Percentiles rank a stretch among this genome's conserved stretches.
phyloP scores from a whole-genome alignment of 345 rosid genomes.

The Gossypium sturtianum region DNA sequence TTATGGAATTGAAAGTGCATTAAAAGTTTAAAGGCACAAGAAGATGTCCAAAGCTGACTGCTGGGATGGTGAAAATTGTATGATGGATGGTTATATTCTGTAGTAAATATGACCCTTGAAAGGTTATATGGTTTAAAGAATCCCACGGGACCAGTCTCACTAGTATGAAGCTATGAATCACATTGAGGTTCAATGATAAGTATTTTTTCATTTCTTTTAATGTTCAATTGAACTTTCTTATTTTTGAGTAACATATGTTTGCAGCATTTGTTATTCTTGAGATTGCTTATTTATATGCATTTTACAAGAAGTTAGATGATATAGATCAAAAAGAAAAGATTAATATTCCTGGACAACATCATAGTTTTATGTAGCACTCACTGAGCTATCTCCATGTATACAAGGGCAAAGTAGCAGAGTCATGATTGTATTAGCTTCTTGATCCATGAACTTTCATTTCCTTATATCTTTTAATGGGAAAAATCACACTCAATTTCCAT shows the following conservation, averaged over 20 bases:
- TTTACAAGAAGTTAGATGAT: background rate
- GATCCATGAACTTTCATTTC: conserved; percentile 3
- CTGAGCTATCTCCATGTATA: background rate
- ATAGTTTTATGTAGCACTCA: background rate
- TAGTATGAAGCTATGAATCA: background rate
- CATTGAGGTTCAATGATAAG: background rate
- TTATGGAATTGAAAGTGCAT: background rate
- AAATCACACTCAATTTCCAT: background rate
- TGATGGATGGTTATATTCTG: background rate
- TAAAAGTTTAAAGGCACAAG: background rate
- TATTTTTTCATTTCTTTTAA: background rate
- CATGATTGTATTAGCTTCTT: background rate
- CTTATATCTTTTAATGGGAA: background rate
- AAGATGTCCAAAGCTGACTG: background rate
- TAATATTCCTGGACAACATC: background rate
- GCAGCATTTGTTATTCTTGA: background rate
- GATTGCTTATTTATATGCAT: background rate
- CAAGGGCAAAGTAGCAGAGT: background rate
- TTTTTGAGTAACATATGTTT: background rate
- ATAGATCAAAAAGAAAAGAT: background rate
- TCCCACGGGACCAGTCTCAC: background rate
- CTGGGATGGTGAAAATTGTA: background rate
- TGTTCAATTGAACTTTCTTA: background rate
- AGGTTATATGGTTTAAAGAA: background rate
- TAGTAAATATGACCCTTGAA: background rate